A percentile compares a stretch with the other conserved stretches of the same genome.
phyloP scores from a whole-genome alignment of 2,329 filamentous ascomycete species.

The Mariannaea elegans region DNA sequence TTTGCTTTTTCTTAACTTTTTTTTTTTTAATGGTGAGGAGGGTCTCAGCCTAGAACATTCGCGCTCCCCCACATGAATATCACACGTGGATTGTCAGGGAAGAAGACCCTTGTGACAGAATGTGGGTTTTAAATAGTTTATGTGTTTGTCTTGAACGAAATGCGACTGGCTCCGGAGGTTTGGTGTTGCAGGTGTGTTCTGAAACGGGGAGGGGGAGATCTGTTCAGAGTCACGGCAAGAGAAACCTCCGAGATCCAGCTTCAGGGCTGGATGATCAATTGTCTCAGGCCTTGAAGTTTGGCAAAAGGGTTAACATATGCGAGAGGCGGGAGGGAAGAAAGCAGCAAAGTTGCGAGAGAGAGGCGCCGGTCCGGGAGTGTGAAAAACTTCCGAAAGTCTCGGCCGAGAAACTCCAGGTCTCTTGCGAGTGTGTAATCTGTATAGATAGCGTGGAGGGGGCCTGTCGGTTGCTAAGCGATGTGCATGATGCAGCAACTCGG shows the following conservation, averaged over 20 bases:
- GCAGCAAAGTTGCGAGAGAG: not conserved
- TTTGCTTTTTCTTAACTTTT: not conserved
- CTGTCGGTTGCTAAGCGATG: no score
- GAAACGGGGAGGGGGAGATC: not conserved
- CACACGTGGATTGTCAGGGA: not conserved
- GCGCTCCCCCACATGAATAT: conserved; percentile 1
- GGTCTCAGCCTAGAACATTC: no score
- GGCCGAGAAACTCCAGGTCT: not conserved
- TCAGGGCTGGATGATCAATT: conserved; percentile 5
- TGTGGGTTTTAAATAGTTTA: no score
- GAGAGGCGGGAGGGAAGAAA: no score
- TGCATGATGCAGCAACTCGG: no score
- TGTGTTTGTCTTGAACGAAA: no score
- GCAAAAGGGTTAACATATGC: no score
- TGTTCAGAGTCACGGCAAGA: not conserved
- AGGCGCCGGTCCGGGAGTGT: not conserved
- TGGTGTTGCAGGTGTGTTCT: no score
- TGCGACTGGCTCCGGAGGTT: not conserved
- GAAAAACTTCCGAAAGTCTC: not conserved
- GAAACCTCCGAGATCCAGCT: conserved; percentile 9
- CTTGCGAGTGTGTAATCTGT: no score
- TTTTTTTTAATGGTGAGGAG: no score
- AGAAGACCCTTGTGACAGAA: no score
- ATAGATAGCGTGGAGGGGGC: no score
- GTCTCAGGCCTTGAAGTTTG: conserved; percentile 4